Evolutionary conservation across 2,329 filamentous ascomycete genomes (phyloP), one percentile per base, ranked within the genome.

Genomic region (Camptophora hylomeconis): DNA sequence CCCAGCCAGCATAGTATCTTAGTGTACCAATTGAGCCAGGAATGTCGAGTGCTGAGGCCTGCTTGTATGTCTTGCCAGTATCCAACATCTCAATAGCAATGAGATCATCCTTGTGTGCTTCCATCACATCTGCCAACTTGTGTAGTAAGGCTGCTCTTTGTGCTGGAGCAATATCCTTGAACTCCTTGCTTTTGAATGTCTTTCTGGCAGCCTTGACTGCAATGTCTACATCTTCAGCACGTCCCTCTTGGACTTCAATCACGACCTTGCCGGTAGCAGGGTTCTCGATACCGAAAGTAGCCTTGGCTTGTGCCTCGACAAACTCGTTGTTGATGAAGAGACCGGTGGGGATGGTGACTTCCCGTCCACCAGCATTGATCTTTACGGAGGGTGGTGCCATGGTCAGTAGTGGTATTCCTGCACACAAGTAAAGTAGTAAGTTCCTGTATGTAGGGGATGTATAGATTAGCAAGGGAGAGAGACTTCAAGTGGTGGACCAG

Each of bases 1-100:
- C 80, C 76, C 80, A 92, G 38, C 84, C 83, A 50, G 69, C 83
- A 48, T 86, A 89, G 63, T 86, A 94, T 56, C 84, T 74, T 48
- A 93, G 57, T 59, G 69, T 76, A 49, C 67, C 76, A 41, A 70
- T 63, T 35, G 76, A 75, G 44, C 72, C 69, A 31, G 55, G 61
- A 21, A 93, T 67, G 49, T 94, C 86, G 39, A 72, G 77, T 50
- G 73, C 78, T 26, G 54, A 28, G 9, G 55, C 49, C 24, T 56
- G 49, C n/a, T 41, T 42, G 37, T 58, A 58, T n/a, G 57, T 54
- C 41, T 60, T 60, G 39, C 57, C 57, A 26, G 45, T 49, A 26
- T 49, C 46, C 37, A 36, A 44, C 3, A 42, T 36, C 4, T 49
- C 46, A 22, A 49, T 42, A 7, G 37, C 40, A 5, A 42, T 42